Evolutionary conservation across 176 grass and related monocot genomes (phyloP), one percentile per base, ranked within the genome.

Genomic region (Olyra latifolia): DNA sequence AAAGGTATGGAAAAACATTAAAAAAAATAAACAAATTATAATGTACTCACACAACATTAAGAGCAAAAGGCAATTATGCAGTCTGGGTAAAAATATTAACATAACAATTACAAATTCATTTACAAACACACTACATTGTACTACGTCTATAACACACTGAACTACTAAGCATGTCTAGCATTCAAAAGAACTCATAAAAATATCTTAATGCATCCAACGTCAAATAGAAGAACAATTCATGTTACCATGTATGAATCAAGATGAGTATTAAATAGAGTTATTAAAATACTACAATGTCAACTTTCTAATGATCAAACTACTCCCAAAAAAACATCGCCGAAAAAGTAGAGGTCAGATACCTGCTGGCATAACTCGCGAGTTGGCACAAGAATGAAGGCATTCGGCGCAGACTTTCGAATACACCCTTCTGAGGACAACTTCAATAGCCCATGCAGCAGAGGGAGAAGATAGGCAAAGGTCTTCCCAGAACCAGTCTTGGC

Each of bases 401-500:
- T 94, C 10, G 95, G 92, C 8, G 90, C 83, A 53, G 88, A 48
- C 82, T 93, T 98, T 47, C 52, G 80, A 10, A 81, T 63, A 47
- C 84, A 41, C 19, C 84, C 91, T 87, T 98, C 92, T 7, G 72
- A 80, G 59, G 84, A 89, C 41, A 98, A 59, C 54, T 93, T 98
- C 74, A 94, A 71, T 28, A 98, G 90, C n/a, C 88, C 76, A 16
- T 98, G 92, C 53, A 98, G 81, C 88, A 98, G 22, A 16, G 92
- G 95, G 44, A 94, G 95, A 71, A 98, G 85, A 78, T 94, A 98
- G 10, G 92, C 82, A 49, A 94, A 92, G 17, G 95, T 98, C 85
- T 98, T 98, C 62, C 95, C 95, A 2, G 95, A 98, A 52, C 95
- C 95, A 53, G 95, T 94, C 68, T 98, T 98, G 43, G 88, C 95